These are phyloP conservation scores for Cicer arietinum DNA, from an alignment of 306 rosid species.

Conservation along the genomic window DNA sequence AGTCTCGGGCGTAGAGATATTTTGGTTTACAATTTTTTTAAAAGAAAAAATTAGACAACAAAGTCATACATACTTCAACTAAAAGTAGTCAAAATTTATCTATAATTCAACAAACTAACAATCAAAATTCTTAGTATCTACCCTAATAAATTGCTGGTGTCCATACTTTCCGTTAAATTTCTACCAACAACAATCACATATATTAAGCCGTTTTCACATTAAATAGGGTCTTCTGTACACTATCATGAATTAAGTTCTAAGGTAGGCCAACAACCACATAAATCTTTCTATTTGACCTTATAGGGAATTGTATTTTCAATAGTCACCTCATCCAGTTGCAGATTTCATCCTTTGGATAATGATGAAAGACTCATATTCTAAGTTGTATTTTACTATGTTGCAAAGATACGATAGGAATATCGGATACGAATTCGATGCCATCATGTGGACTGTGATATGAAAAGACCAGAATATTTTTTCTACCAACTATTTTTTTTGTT, in stretches of 20 bases:
- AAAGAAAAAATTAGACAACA: slow-evolving; percentile 13
- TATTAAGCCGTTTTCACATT: neutral
- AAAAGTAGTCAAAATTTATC: neutral
- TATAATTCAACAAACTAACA: slow-evolving; percentile 8
- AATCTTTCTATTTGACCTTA: neutral
- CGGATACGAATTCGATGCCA: no score
- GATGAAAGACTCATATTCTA: neutral
- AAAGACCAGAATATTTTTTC: slow-evolving; percentile 10
- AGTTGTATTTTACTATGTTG: neutral
- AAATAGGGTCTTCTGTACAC: neutral
- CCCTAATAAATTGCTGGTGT: neutral
- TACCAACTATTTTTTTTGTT: neutral
- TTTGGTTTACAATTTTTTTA: neutral
- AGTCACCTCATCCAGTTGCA: neutral
- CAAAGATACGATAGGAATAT: no score
- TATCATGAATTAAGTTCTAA: slow-evolving; percentile 1
- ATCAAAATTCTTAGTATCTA: neutral
- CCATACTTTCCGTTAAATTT: slow-evolving; percentile 26
- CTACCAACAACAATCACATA: slow-evolving; percentile 33
- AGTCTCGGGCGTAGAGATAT: neutral
- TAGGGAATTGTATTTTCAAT: neutral
- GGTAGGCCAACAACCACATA: slow-evolving; percentile 3
- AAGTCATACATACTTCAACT: neutral
- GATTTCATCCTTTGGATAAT: neutral
- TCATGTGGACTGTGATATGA: neutral